Percentiles rank a stretch among this genome's conserved stretches.
Conservation (phyloP, 805 yeast species). For the baker's yeast (Saccharomyces cerevisiae) region DNA sequence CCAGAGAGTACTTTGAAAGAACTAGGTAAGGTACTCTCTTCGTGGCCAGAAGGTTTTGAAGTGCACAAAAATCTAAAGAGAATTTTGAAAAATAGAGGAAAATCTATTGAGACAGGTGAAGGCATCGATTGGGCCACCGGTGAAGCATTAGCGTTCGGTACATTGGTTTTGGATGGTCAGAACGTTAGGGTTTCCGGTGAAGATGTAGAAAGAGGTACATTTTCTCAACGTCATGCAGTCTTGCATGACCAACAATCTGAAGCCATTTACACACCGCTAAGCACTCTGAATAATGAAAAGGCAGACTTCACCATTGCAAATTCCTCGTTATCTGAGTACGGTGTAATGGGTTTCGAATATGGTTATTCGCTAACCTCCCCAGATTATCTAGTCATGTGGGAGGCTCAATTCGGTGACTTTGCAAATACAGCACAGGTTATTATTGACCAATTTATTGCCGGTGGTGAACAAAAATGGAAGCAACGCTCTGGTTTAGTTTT, state of each 20-base stretch:
- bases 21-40: slow-evolving; percentile 69
- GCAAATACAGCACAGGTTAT: slow-evolving; percentile 99
- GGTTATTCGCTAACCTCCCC: slow-evolving; percentile 98
- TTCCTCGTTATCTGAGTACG: slow-evolving; percentile 96
- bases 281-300: slow-evolving; percentile 69
- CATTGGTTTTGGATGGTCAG: slow-evolving; percentile 84
- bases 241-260: slow-evolving; percentile 92
- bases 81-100: slow-evolving; percentile 79
- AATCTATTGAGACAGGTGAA: slow-evolving; percentile 79
- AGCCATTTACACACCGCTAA: slow-evolving; percentile 74
- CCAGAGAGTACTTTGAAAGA: slow-evolving; percentile 60
- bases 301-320: slow-evolving; percentile 83
- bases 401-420: slow-evolving; percentile 99
- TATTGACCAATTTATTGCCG: slow-evolving; percentile 90
- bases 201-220: slow-evolving; percentile 99
- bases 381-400: slow-evolving; percentile 96
- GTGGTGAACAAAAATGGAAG: slow-evolving; percentile 97
- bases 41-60: slow-evolving; percentile 81
- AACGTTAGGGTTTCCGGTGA: slow-evolving; percentile 97
- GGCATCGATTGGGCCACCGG: slow-evolving; percentile 99
- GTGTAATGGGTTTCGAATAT: slow-evolving; percentile 98
- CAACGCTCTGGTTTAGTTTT: slow-evolving; percentile 95
- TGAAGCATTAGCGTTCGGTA: slow-evolving; percentile 96
- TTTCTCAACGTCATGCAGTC: slow-evolving; percentile 98
- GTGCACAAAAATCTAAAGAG: slow-evolving; percentile 94